Evolutionary conservation across 1,284 basidiomycete genomes (phyloP), one percentile per base, ranked within the genome.

Genomic region (Earliella scabrosa): DNA sequence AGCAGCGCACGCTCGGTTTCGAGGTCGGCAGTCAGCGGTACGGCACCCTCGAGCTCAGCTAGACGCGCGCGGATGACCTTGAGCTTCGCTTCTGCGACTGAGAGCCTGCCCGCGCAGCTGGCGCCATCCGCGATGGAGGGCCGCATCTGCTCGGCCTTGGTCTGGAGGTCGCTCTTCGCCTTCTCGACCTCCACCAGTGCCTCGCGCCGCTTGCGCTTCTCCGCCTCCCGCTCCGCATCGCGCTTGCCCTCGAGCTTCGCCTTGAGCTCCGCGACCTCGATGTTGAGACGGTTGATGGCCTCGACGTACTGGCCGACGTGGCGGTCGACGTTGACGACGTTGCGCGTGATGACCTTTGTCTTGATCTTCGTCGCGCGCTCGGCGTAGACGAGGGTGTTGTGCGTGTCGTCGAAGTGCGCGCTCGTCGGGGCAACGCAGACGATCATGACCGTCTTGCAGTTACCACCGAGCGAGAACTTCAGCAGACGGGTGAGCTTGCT

Each of bases 381-480:
- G 14, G 96, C 96, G 72, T 97, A 98, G 53, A 96, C 80, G 43
- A 98, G 87, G 0, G 96, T 97, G 71, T 98, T 98, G 71, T 97
- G 93, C 26, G 96, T 98, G 71, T 98, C 96, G 69, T 98, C 96
- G 69, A 97, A 97, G 73, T 98, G 95, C 29, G 85, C 84, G 36
- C 94, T 96, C 16, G 94, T 94, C 1, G 96, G 96, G 2, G 95
- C 95, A 50, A 98, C 82, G 72, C 96, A 98, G 54, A 98, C 96
- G 60, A 98, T 94, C 94, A 97, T 96, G 69, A 97, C 94, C 0
- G 96, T 98, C 75, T 96, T 93, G 81, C 96, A 98, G 73, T 98
- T 98, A 14, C 96, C 96, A 1, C 95, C 95, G 34, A 98, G 85
- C 0, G 95, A 96, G 77, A 97, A 97, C 73, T 98, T 97, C 68